These are phyloP conservation scores for Henckelia pumila DNA, from an alignment of 257 asterid genomes.

Conservation along the genomic window DNA sequence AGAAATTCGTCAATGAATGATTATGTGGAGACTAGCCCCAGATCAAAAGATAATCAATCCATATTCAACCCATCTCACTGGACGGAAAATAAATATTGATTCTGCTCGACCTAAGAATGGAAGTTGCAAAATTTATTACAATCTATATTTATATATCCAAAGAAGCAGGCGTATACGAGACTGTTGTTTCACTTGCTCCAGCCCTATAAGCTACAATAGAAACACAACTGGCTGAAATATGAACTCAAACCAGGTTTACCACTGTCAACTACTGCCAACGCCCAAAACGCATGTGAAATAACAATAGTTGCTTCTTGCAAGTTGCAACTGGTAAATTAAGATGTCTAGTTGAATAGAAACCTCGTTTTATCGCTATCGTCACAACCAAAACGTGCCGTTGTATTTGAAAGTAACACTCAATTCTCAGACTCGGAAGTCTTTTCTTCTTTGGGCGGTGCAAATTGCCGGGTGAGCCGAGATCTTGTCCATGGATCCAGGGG, in stretches of 20 bases:
- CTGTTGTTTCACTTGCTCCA: neutral
- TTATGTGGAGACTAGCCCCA: no score
- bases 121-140: no score
- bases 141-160: neutral
- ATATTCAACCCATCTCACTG: neutral
- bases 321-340: neutral
- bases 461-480: constrained; percentile 82
- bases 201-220: neutral
- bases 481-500: constrained; percentile 92
- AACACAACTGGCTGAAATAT: neutral
- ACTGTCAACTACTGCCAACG: no score
- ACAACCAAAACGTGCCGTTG: neutral
- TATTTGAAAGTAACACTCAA: constrained; percentile 22
- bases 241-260: neutral
- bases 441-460: constrained; percentile 82
- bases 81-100: no score
- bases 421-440: constrained; percentile 46
- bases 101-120: no score
- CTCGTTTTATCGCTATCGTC: neutral
- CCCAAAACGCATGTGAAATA: neutral
- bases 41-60: no score
- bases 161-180: neutral
- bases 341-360: neutral
- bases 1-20: no score
- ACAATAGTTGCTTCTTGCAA: neutral